Evolutionary conservation across 768 basidiomycete species (phyloP).

Genomic region (Pleurotus platypus): DNA sequence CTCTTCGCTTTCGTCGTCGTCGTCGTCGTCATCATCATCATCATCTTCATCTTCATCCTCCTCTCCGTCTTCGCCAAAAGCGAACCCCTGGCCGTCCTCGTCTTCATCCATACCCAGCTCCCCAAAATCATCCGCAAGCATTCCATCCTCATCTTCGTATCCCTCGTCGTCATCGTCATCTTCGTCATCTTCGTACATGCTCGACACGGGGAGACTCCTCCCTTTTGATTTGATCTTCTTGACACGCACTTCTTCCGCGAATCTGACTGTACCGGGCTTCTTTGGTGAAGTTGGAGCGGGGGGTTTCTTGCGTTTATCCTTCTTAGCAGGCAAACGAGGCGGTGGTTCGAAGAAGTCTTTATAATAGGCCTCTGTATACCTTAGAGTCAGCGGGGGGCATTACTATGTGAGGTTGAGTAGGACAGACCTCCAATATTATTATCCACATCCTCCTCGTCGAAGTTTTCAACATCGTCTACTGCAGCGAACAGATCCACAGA

Average conservation of each 20-base stretch:
- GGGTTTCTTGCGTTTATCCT: conserved; percentile 17
- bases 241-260: conserved; percentile 77
- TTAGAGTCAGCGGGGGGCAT: not conserved
- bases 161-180: conserved; percentile 38
- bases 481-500: conserved; percentile 66
- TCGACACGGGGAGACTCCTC: conserved; percentile 54
- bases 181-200: conserved; percentile 29
- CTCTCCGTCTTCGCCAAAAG: conserved; percentile 21
- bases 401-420: conserved; percentile 1
- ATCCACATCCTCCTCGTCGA: conserved; percentile 43
- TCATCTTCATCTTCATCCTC: conserved; percentile 22
- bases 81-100: conserved; percentile 22
- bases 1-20: conserved; percentile 41
- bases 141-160: conserved; percentile 25
- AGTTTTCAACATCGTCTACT: conserved; percentile 40
- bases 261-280: conserved; percentile 58
- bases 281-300: conserved; percentile 11
- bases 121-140: conserved; percentile 20
- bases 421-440: conserved; percentile 29
- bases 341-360: conserved; percentile 81
- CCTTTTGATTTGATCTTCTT: conserved; percentile 77
- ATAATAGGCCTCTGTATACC: conserved; percentile 58
- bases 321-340: conserved; percentile 27
- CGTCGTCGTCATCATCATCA: conserved; percentile 26
- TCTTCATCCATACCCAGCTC: conserved; percentile 34